Percentiles rank a stretch among this genome's conserved stretches.
Evolutionary conservation across 2,329 filamentous ascomycete genomes (phyloP).

Genomic region (Cordyceps farinosa): DNA sequence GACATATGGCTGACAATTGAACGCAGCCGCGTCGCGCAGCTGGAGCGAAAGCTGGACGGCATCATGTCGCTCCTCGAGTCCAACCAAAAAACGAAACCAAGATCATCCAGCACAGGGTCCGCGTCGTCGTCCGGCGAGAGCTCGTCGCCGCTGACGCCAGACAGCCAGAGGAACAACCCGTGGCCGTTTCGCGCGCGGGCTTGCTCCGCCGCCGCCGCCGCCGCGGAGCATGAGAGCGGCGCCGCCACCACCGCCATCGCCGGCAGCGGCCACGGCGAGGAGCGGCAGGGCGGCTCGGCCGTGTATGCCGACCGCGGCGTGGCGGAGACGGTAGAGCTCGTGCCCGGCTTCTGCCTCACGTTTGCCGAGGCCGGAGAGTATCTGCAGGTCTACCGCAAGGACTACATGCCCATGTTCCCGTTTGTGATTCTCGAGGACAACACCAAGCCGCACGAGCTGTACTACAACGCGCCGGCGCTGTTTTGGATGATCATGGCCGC

Average conservation of each 20-base stretch:
- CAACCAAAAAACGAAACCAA: not conserved
- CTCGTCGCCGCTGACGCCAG: conserved; percentile 21
- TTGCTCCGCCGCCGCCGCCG: not conserved
- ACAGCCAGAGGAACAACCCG: conserved; percentile 3
- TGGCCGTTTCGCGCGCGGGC: not conserved
- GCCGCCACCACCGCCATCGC: not conserved
- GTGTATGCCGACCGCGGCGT: not conserved
- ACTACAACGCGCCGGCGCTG: conserved; percentile 27
- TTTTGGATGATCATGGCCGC: conserved; percentile 31
- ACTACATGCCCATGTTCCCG: conserved; percentile 30
- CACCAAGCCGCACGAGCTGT: conserved; percentile 26
- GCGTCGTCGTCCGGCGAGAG: not conserved
- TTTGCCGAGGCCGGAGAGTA: conserved; percentile 29
- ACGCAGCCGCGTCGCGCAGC: conserved; percentile 27
- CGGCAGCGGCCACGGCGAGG: not conserved
- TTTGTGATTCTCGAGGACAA: conserved; percentile 28
- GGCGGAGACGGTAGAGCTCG: conserved; percentile 19
- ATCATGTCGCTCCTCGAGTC: conserved; percentile 27
- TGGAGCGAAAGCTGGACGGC: conserved; percentile 31
- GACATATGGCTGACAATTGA: too few relatives aligned
- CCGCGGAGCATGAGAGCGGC: too few relatives aligned
- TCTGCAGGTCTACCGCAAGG: conserved; percentile 27
- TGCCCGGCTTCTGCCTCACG: conserved; percentile 28
- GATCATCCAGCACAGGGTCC: not conserved
- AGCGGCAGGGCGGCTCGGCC: not conserved